Conservation (phyloP, 1,284 basidiomycete species). For the Nidula niveotomentosa region DNA sequence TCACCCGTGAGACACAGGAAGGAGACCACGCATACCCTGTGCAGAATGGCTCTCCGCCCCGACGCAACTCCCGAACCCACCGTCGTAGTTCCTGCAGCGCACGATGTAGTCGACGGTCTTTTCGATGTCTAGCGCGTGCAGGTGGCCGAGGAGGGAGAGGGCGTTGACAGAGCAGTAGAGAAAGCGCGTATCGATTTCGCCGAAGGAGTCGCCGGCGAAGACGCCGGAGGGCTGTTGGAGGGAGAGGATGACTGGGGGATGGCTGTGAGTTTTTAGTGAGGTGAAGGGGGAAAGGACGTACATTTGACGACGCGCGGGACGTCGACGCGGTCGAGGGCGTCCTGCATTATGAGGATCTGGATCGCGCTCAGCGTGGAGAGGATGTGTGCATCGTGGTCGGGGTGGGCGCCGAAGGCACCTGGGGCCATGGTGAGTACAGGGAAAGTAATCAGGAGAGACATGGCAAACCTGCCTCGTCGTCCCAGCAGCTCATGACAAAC, state of each 20-base stretch:
- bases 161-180: slow-evolving; percentile 84
- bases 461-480: slow-evolving; percentile 77
- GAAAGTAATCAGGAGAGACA: background rate
- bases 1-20: too few species aligned
- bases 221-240: slow-evolving; percentile 85
- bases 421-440: background rate
- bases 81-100: slow-evolving; percentile 91
- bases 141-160: slow-evolving; percentile 77
- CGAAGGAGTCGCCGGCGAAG: slow-evolving; percentile 89
- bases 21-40: slow-evolving; percentile 62
- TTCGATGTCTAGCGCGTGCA: slow-evolving; percentile 63
- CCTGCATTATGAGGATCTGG: slow-evolving; percentile 88
- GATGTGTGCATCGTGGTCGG: slow-evolving; percentile 91
- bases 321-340: slow-evolving; percentile 76
- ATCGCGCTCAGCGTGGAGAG: slow-evolving; percentile 88
- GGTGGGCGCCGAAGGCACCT: slow-evolving; percentile 94
- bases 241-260: slow-evolving; percentile 69
- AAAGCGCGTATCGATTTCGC: slow-evolving; percentile 93
- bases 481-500: slow-evolving; percentile 95
- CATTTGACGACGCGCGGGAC: slow-evolving; percentile 74
- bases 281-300: slow-evolving; percentile 34
- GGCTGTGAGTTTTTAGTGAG: background rate
- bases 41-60: slow-evolving; percentile 94
- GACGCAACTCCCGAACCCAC: slow-evolving; percentile 83
- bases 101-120: slow-evolving; percentile 75